These are phyloP conservation scores for Erodium moschatum DNA, from an alignment of 441 rosid species.

Conservation along the genomic window DNA sequence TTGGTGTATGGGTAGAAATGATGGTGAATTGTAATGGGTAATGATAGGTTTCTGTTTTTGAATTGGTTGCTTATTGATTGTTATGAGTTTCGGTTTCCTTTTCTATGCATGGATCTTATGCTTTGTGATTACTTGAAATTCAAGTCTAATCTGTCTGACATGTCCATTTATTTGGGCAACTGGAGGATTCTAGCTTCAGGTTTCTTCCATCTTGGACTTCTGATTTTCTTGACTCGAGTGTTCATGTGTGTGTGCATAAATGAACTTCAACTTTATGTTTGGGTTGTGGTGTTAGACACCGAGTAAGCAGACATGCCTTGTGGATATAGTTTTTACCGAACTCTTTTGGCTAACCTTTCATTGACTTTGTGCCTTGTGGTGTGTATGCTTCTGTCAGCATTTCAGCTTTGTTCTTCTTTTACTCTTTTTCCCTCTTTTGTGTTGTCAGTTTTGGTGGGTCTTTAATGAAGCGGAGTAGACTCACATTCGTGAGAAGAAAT, in stretches of 20 bases:
- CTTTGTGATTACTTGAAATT: neutral
- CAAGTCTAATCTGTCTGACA: neutral
- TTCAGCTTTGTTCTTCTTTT: neutral
- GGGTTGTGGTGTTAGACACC: neutral
- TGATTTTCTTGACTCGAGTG: neutral
- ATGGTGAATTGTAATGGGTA: neutral
- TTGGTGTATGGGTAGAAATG: conserved; percentile 7
- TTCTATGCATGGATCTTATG: neutral
- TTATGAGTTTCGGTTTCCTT: neutral
- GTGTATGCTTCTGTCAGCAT: neutral
- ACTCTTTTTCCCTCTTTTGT: neutral
- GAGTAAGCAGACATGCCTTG: neutral
- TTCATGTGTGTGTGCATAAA: conserved; percentile 22
- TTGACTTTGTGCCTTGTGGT: neutral
- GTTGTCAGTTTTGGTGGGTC: neutral
- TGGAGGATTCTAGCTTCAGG: neutral
- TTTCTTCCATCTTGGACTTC: neutral
- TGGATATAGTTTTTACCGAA: conserved; percentile 1
- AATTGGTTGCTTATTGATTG: neutral
- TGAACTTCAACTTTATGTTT: conserved; percentile 12
- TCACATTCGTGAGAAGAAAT: neutral
- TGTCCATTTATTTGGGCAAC: neutral
- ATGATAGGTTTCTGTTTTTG: neutral
- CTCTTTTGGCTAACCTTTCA: neutral
- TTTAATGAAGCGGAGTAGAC: neutral